Percentiles rank a stretch among this genome's conserved stretches.
phyloP scores from a whole-genome alignment of 225 moss, liverwort and hornwort species.

The Thuidium tamariscinum region DNA sequence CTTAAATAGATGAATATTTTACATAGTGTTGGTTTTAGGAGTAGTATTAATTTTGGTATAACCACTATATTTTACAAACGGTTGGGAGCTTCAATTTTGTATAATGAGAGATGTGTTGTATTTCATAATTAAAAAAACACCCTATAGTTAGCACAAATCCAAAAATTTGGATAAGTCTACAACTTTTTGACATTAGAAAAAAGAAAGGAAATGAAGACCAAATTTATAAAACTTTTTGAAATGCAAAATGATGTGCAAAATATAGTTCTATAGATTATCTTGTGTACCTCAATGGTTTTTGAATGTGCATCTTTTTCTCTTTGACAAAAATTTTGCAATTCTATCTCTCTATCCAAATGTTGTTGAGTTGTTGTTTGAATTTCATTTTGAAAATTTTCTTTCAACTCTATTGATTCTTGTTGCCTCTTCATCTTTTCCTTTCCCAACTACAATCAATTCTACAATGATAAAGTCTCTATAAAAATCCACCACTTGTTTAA shows the following conservation, averaged over 20 bases:
- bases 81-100: not conserved
- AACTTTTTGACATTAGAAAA: not conserved
- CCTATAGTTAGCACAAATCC: not conserved
- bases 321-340: conserved; percentile 25
- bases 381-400: conserved; percentile 26
- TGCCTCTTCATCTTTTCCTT: conserved; percentile 19
- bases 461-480: not conserved
- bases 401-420: conserved; percentile 8
- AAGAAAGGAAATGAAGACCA: rapidly evolving
- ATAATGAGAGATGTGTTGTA: rapidly evolving
- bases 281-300: conserved; percentile 12
- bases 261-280: not conserved
- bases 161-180: not conserved
- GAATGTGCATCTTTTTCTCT: conserved; percentile 21
- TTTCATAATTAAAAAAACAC: too few relatives aligned
- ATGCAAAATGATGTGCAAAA: not conserved
- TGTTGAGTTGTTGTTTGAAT: conserved; percentile 15
- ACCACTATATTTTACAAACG: not conserved
- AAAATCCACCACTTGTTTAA: not conserved
- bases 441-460: not conserved
- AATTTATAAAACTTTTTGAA: too few relatives aligned
- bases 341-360: conserved; percentile 28
- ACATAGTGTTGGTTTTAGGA: not conserved
- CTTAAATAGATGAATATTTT: too few relatives aligned
- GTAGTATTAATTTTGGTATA: not conserved